Percentiles rank a stretch among this genome's conserved stretches.
Conservation (phyloP, 129 eudicot genomes). For the Oenanthe sinensis region DNA sequence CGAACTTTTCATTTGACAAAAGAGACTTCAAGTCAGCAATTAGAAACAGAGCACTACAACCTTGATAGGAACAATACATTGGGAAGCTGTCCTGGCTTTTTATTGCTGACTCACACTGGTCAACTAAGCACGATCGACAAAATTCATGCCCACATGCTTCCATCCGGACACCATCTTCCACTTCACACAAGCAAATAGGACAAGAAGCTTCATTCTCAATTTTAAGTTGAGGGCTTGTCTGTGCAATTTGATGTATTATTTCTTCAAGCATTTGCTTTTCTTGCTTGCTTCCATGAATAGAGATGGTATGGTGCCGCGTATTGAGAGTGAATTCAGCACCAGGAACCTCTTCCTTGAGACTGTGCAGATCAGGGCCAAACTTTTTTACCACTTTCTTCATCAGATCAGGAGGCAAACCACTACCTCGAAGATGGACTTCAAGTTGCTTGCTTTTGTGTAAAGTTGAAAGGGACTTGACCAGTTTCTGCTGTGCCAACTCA, state of each 20-base stretch:
- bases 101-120: slow-evolving; percentile 84
- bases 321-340: slow-evolving; percentile 55
- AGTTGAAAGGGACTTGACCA: slow-evolving; percentile 48
- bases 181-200: slow-evolving; percentile 85
- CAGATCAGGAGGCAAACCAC: slow-evolving; percentile 56
- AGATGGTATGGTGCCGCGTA: slow-evolving; percentile 61
- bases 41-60: slow-evolving; percentile 46
- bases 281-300: slow-evolving; percentile 52
- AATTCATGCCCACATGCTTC: slow-evolving; percentile 66
- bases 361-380: slow-evolving; percentile 67
- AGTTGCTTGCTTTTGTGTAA: slow-evolving; percentile 63
- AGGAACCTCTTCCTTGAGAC: slow-evolving; percentile 61
- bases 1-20: slow-evolving; percentile 45
- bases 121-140: slow-evolving; percentile 65
- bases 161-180: slow-evolving; percentile 55
- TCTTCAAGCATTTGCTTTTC: slow-evolving; percentile 65
- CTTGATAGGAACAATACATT: slow-evolving; percentile 43
- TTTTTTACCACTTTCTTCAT: slow-evolving; percentile 74
- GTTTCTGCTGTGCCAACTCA: slow-evolving; percentile 36
- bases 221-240: slow-evolving; percentile 17
- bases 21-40: slow-evolving; percentile 48
- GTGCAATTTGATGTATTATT: slow-evolving; percentile 48
- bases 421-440: slow-evolving; percentile 68
- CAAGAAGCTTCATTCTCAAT: slow-evolving; percentile 31
- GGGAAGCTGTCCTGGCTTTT: slow-evolving; percentile 70